These are phyloP conservation scores for Phytophthora pinifolia DNA, from an alignment of 352 stramenopile species.

Conservation along the genomic window DNA sequence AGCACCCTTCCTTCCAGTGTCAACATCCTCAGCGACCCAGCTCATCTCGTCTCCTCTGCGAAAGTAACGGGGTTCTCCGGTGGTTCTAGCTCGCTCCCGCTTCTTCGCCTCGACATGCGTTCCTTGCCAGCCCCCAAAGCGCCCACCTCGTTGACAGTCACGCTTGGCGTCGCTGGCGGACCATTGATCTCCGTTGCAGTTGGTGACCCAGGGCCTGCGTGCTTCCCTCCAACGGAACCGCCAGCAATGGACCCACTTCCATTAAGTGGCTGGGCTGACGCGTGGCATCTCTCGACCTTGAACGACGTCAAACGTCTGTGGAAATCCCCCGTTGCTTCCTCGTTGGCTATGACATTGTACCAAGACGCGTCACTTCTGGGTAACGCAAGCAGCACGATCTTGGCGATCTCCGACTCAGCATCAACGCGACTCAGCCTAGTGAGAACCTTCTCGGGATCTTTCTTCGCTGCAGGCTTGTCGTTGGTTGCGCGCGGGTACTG, in stretches of 20 bases:
- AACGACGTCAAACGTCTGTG: slow-evolving; percentile 32
- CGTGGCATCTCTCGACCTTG: slow-evolving; percentile 43
- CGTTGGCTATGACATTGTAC: slow-evolving; percentile 16
- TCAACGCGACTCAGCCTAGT: slow-evolving; percentile 22
- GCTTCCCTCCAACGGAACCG: slow-evolving; percentile 14
- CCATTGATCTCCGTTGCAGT: slow-evolving; percentile 29
- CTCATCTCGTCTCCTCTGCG: slow-evolving; percentile 18
- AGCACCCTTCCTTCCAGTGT: slow-evolving; percentile 19
- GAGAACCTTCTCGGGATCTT: slow-evolving; percentile 34
- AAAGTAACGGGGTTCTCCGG: slow-evolving; percentile 27
- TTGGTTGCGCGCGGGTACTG: slow-evolving; percentile 50
- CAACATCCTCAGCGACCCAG: slow-evolving; percentile 27
- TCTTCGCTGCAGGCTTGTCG: slow-evolving; percentile 42
- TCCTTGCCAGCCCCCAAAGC: slow-evolving; percentile 14
- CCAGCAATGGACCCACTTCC: slow-evolving; percentile 28
- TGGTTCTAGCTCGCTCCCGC: slow-evolving; percentile 30
- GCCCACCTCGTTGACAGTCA: slow-evolving; percentile 9
- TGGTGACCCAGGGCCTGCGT: slow-evolving; percentile 37
- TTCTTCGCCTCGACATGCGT: slow-evolving; percentile 29
- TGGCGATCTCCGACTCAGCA: slow-evolving; percentile 28
- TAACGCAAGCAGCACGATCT: slow-evolving; percentile 33
- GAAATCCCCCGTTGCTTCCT: slow-evolving; percentile 17
- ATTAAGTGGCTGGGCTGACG: slow-evolving; percentile 53
- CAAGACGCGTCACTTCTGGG: slow-evolving; percentile 44
- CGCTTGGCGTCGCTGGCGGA: slow-evolving; percentile 33